Conservation (phyloP, 306 rosid genomes). For the Vicia sativa region DNA sequence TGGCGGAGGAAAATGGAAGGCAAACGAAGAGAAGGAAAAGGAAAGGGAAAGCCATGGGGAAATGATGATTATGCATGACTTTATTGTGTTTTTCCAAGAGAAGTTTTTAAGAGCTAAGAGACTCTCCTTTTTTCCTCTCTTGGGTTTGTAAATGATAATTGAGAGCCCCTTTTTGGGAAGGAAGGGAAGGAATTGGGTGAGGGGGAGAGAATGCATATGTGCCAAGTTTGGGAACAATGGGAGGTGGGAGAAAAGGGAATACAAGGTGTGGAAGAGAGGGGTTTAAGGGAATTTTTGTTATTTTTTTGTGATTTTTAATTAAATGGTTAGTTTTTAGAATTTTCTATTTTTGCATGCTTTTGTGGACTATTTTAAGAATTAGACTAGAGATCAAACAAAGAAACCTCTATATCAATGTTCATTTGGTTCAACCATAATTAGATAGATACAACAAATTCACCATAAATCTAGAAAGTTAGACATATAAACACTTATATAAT, state of each 20-base stretch:
- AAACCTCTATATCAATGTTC: too few species aligned
- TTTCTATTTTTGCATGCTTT: slow-evolving; percentile 35
- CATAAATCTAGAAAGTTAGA: too few species aligned
- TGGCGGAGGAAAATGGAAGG: slow-evolving; percentile 37
- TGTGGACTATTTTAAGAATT: too few species aligned
- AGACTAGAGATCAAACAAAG: too few species aligned
- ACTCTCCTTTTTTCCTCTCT: slow-evolving; percentile 37
- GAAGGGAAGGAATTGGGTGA: not conserved
- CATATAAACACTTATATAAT: too few species aligned
- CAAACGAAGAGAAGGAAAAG: slow-evolving; percentile 44
- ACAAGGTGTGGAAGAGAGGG: slow-evolving; percentile 39
- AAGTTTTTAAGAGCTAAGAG: slow-evolving; percentile 21
- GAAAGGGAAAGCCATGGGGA: slow-evolving; percentile 41
- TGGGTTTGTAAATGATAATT: not conserved
- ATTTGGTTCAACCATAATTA: too few species aligned
- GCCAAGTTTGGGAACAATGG: slow-evolving; percentile 31
- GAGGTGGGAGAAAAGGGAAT: not conserved
- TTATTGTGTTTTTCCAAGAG: slow-evolving; percentile 22
- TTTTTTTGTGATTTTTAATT: slow-evolving; percentile 2
- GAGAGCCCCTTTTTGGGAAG: not conserved
- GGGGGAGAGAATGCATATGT: slow-evolving; percentile 25
- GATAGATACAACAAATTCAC: too few species aligned
- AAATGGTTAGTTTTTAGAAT: not conserved
- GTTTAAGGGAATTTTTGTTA: slow-evolving; percentile 39
- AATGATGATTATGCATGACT: not conserved